phyloP scores from a whole-genome alignment of 306 rosid genomes.

The Lotus japonicus region DNA sequence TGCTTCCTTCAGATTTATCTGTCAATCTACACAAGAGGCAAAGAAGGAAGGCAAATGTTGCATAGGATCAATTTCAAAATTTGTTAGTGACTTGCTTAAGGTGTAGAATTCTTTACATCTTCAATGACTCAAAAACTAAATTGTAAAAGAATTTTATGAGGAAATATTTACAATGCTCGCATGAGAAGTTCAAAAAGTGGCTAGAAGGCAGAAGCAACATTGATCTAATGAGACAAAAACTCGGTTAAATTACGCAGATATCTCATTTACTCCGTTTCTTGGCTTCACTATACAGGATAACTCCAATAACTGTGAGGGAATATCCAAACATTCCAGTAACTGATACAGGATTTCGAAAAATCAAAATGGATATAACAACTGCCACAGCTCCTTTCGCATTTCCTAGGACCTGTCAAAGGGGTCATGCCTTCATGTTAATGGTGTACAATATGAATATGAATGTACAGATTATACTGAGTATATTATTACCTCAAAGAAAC shows the following conservation, averaged over 20 bases:
- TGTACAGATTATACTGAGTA: background rate
- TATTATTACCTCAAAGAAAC: background rate
- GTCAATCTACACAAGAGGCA: too few relatives aligned
- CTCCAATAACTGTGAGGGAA: constrained; percentile 53
- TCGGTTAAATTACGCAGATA: background rate
- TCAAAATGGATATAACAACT: constrained; percentile 58
- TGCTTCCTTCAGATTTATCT: too few relatives aligned
- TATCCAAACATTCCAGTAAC: constrained; percentile 58
- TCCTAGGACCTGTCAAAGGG: constrained; percentile 45
- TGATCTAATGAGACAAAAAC: background rate
- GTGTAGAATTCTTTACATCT: background rate
- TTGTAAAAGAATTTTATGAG: background rate
- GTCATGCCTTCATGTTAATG: background rate
- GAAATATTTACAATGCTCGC: background rate
- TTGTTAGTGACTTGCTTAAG: background rate
- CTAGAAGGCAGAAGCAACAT: background rate
- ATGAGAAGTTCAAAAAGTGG: background rate
- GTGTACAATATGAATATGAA: background rate
- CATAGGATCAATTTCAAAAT: too few relatives aligned
- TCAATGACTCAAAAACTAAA: background rate
- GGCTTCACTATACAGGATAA: constrained; percentile 53
- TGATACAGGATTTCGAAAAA: constrained; percentile 56
- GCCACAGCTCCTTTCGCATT: constrained; percentile 70
- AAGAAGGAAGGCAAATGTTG: too few relatives aligned
- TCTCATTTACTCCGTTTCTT: constrained; percentile 37